Evolutionary conservation across 2,329 filamentous ascomycete genomes (phyloP).

Genomic region (Apiospora marii): DNA sequence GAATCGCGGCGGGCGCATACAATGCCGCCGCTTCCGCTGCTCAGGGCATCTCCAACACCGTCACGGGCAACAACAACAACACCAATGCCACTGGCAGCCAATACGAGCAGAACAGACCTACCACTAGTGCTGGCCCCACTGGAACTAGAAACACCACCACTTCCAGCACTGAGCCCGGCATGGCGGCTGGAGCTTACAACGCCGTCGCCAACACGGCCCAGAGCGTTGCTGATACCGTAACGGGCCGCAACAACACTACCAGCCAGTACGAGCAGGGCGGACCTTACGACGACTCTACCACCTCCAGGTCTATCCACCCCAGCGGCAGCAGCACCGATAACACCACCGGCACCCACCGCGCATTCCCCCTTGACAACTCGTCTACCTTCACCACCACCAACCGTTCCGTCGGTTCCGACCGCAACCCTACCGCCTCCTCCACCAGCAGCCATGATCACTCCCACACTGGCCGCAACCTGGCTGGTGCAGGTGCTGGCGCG

Average conservation of each 20-base stretch:
- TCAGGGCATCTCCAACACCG: not conserved
- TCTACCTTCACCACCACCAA: not conserved
- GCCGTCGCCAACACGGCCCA: not conserved
- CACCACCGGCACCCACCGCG: not conserved
- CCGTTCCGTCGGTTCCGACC: not conserved
- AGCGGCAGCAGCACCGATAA: not conserved
- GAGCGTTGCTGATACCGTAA: not conserved
- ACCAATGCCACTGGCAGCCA: not conserved
- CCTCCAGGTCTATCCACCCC: not conserved
- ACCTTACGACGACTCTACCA: not conserved
- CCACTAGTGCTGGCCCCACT: not conserved
- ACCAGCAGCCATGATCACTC: not conserved
- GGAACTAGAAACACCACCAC: not conserved
- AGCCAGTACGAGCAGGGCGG: not conserved
- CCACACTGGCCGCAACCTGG: not conserved
- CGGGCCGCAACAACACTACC: not conserved
- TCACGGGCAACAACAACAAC: no score
- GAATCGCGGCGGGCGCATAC: not conserved
- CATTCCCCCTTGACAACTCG: not conserved
- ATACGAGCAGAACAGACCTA: not conserved
- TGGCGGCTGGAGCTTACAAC: not conserved
- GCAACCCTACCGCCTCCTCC: not conserved
- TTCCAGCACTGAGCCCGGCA: not conserved
- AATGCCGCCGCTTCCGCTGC: not conserved
- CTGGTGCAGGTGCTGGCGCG: not conserved